Conservation (phyloP, 2,329 filamentous ascomycete genomes). For the Neofusicoccum laricinum region DNA sequence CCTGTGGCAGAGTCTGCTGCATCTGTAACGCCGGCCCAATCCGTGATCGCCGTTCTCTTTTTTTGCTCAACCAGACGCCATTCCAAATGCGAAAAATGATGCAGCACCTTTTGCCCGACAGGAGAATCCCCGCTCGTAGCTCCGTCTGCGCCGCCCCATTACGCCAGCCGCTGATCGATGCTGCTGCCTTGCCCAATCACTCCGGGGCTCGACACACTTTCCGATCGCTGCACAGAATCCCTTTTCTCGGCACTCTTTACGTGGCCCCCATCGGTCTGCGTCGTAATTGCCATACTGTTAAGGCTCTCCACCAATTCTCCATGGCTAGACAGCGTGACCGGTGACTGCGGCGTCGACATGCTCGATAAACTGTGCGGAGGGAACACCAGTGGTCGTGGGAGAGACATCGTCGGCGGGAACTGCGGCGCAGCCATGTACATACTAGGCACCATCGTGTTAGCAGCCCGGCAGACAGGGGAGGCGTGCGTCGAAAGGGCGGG, state of each 20-base stretch:
- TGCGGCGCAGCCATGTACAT: slow-evolving; percentile 15
- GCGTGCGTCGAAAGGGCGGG: slow-evolving; percentile 1
- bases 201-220: background rate
- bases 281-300: slow-evolving; percentile 5
- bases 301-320: slow-evolving; percentile 2
- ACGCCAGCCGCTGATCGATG: slow-evolving; percentile 9
- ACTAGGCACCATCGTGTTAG: slow-evolving; percentile 9
- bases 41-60: background rate
- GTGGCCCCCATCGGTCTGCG: background rate
- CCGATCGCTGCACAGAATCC: slow-evolving; percentile 13
- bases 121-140: background rate
- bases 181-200: slow-evolving; percentile 14
- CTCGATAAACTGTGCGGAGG: background rate
- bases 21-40: background rate
- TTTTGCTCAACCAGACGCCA: slow-evolving; percentile 1
- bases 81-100: background rate
- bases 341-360: slow-evolving; percentile 12
- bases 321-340: background rate
- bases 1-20: background rate
- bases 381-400: background rate
- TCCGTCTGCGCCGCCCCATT: slow-evolving; percentile 1
- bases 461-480: slow-evolving; percentile 9
- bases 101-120: background rate
- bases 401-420: slow-evolving; percentile 7
- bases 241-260: slow-evolving; percentile 5